phyloP scores from a whole-genome alignment of 805 yeast genomes.

The Candida gorgasii region DNA sequence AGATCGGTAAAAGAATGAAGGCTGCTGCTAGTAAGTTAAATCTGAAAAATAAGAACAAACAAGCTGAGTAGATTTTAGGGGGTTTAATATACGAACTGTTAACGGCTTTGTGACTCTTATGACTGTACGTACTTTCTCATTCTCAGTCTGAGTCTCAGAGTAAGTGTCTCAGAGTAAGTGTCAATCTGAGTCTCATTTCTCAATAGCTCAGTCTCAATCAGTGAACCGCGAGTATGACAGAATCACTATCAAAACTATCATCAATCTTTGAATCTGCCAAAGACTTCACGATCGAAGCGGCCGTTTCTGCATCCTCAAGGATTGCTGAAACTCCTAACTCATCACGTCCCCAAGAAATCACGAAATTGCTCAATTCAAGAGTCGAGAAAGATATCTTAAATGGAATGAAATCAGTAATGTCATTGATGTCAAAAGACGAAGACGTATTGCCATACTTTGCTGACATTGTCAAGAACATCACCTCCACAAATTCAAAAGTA shows the following conservation, averaged over 20 bases:
- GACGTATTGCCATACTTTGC: constrained; percentile 60
- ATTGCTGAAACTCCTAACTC: constrained; percentile 61
- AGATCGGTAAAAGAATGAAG: constrained; percentile 60
- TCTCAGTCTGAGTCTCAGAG: too few relatives aligned
- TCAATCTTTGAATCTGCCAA: constrained; percentile 79
- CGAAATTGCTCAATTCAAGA: constrained; percentile 64
- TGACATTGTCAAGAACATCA: constrained; percentile 85
- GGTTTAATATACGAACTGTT: too few relatives aligned
- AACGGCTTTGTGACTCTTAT: too few relatives aligned
- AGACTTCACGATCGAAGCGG: constrained; percentile 79
- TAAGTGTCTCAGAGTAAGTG: too few relatives aligned
- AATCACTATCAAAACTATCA: constrained; percentile 48
- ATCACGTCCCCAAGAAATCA: constrained; percentile 66
- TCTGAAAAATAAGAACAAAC: too few relatives aligned
- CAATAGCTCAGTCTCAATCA: neutral
- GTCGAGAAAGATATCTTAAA: constrained; percentile 52
- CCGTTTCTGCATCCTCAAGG: constrained; percentile 71
- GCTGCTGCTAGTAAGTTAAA: constrained; percentile 56
- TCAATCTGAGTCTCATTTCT: neutral
- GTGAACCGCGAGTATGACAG: constrained; percentile 5
- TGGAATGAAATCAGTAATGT: constrained; percentile 44
- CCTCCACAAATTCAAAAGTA: constrained; percentile 61
- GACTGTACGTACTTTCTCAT: too few relatives aligned
- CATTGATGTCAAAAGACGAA: constrained; percentile 41
- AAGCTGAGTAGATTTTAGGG: neutral